These are phyloP conservation scores for Annulohypoxylon moriforme DNA, from an alignment of 495 filamentous ascomycete species.

Conservation along the genomic window DNA sequence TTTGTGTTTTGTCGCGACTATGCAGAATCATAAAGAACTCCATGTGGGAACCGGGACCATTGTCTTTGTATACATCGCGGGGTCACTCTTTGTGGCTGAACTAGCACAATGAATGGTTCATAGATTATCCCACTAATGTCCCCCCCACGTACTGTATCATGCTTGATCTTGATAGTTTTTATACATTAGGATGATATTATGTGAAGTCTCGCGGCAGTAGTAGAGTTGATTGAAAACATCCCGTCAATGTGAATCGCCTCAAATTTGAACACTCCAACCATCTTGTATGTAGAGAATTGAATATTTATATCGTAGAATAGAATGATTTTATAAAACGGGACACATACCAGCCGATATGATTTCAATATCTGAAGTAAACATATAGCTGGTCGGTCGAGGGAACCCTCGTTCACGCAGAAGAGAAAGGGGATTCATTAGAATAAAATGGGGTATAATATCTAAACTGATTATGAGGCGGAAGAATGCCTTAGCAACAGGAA, in stretches of 20 bases:
- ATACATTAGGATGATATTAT: no score
- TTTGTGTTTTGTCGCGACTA: neutral
- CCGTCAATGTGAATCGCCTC: no score
- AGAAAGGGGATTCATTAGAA: neutral
- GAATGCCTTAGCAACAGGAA: slow-evolving; percentile 1
- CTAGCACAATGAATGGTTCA: neutral
- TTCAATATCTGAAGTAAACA: neutral
- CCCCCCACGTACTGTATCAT: no score
- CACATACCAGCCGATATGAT: neutral
- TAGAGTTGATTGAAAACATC: no score
- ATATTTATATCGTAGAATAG: neutral
- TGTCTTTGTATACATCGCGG: neutral
- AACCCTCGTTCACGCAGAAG: neutral
- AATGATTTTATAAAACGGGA: neutral
- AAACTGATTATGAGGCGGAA: slow-evolving; percentile 2
- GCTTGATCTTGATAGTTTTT: no score
- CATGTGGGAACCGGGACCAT: neutral
- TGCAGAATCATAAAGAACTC: slow-evolving; percentile 8
- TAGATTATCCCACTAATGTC: no score
- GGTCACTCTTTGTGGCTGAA: neutral
- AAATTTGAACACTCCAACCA: no score
- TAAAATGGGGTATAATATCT: slow-evolving; percentile 26
- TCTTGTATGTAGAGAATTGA: no score
- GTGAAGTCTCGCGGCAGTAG: no score
- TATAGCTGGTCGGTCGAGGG: neutral